Evolutionary conservation across 352 stramenopile genomes (phyloP), one percentile per base, ranked within the genome.

Genomic region (Phytophthora lateralis): DNA sequence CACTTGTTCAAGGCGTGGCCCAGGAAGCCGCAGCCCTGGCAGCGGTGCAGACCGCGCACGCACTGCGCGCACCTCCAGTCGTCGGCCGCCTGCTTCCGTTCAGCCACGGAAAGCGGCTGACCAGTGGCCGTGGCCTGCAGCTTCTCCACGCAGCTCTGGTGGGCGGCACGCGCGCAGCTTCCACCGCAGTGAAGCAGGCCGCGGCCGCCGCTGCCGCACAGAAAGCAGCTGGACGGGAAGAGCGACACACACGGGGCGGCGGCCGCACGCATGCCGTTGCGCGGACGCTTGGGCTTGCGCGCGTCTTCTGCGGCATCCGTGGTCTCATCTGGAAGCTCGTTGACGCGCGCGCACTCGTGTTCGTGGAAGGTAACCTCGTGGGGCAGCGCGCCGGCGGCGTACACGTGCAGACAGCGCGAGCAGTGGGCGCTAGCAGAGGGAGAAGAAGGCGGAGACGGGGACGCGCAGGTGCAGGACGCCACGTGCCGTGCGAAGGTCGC

Each of bases 311-410:
- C 15, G 21, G 8, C 34, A 26, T 63, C 51, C 0, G 60, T 27
- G 2, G 20, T 42, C 6, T 61, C 24, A 6, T 62, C 50, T 1
- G 57, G 46, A 10, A 55, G 50, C 2, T 75, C 62, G 57, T 94
- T 90, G 14, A 87, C 68, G 14, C 81, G 82, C 45, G 76, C 75
- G 66, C 85, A 95, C 59, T 95, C 85, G 55, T 85, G 74, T 37
- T 91, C 80, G 58, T 95, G 85, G 68, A 93, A 91, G 8, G 72
- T 60, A 39, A 93, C 81, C 47, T 90, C 85, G 55, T 88, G 71
- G 26, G 73, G 29, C 35, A 74, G 55, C 20, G 77, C 65, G 27
- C 59, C 68, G 6, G 55, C 70, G 8, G 64, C 63, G 69, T 91
- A 95, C 12, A 91, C 80, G 64, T 82, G 75, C 26, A 82, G 66